These are phyloP conservation scores for Bipolaris sorokiniana DNA, from an alignment of 2,329 filamentous ascomycete species.

Conservation along the genomic window DNA sequence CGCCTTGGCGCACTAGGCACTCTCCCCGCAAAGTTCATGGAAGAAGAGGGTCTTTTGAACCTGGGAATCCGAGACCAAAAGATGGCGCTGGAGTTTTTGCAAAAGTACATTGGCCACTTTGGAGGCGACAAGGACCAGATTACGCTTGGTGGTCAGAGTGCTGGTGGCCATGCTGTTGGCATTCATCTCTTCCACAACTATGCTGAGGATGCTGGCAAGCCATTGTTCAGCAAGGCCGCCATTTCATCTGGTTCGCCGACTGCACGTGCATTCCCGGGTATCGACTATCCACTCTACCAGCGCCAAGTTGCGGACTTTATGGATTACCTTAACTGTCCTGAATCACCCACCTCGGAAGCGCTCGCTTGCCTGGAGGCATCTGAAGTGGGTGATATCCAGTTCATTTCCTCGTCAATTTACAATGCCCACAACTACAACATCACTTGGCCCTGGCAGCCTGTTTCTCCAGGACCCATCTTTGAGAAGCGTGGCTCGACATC, in stretches of 20 bases:
- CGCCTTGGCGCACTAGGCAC: constrained; percentile 44
- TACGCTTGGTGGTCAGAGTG: constrained; percentile 51
- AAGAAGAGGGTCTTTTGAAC: constrained; percentile 44
- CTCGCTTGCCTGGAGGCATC: constrained; percentile 51
- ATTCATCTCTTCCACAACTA: constrained; percentile 49
- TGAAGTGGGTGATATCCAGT: constrained; percentile 48
- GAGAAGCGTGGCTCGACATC: constrained; percentile 55
- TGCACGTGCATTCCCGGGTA: constrained; percentile 43
- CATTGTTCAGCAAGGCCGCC: constrained; percentile 43
- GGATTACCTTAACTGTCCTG: constrained; percentile 35
- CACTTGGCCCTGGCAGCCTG: constrained; percentile 59
- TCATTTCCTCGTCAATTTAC: constrained; percentile 50
- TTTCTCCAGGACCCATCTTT: constrained; percentile 54
- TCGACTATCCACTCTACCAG: constrained; percentile 41
- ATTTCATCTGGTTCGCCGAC: constrained; percentile 45
- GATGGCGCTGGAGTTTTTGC: constrained; percentile 47
- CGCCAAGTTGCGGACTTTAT: constrained; percentile 42
- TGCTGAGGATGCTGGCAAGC: constrained; percentile 35
- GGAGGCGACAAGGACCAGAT: constrained; percentile 51
- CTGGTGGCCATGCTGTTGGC: constrained; percentile 48
- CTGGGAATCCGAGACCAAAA: constrained; percentile 41
- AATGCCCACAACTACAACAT: constrained; percentile 48
- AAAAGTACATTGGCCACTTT: constrained; percentile 48
- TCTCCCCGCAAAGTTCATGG: constrained; percentile 42
- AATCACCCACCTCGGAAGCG: constrained; percentile 34